Evolutionary conservation across 139 green algal genomes (phyloP), one percentile per base, ranked within the genome.

Genomic region (Coelastrella sp.): DNA sequence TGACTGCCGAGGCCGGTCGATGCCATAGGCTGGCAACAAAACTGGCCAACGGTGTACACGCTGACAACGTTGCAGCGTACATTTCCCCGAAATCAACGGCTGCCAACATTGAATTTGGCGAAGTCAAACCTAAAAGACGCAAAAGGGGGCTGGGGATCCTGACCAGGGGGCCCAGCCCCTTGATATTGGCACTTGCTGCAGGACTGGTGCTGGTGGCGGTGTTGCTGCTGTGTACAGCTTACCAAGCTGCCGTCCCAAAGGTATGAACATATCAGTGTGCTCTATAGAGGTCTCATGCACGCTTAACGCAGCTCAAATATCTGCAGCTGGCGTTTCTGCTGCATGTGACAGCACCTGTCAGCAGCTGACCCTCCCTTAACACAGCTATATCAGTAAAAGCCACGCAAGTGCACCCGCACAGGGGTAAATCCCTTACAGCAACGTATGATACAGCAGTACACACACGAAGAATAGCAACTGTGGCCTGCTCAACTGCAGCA

Each of bases 61-160:
- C 82, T 61, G 70, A 87, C 56, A 60, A 60, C 24, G 82, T 27
- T 79, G 82, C 59, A 73, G 82, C 78, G 35, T 12, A 84, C 78
- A 68, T 84, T 27, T 61, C 82, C 27, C 82, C 63, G 22, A 87
- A 87, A 10, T n/a, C 82, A 78, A 19, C 74, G 5, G 65, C 65
- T 25, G 4, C 27, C 8, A 63, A 87, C 59, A 20, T 87, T 49
- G 7, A 58, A 22, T 68, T 57, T 9, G 82, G 58, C 15, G 27
- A 59, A 6, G 57, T 11, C 7, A 87, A 87, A n/a, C 17, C 17
- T 20, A 61, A 22, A 22, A 78, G 27, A 24, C 24, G 58, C n/a
- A 73, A 12, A 27, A 87, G 24, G 82, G 82, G 82, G 82, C 49
- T 68, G 82, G 82, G 82, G 24, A 15, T 87, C 65, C 65, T 87